phyloP scores from a whole-genome alignment of 2,329 filamentous ascomycete genomes.

The Ophiostoma ulmi region DNA sequence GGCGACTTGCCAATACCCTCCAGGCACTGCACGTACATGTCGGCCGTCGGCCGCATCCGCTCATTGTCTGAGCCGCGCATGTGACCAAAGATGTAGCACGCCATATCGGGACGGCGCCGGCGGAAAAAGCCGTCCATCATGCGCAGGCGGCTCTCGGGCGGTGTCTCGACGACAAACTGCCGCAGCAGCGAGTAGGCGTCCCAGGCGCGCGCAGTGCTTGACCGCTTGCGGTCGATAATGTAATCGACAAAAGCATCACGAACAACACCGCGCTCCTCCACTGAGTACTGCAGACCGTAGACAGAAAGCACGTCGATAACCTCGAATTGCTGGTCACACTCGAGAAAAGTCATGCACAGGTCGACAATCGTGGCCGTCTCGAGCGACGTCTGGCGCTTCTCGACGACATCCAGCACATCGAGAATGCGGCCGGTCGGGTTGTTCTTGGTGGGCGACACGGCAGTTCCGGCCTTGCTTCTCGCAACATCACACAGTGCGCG shows the following conservation, averaged over 20 bases:
- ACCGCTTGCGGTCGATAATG: conserved; percentile 54
- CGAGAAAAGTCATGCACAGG: conserved; percentile 68
- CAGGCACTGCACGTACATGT: conserved; percentile 74
- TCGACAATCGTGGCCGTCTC: conserved; percentile 69
- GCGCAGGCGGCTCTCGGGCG: conserved; percentile 58
- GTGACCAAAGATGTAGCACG: conserved; percentile 78
- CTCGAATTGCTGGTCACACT: conserved; percentile 70
- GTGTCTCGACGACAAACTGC: conserved; percentile 61
- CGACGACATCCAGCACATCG: conserved; percentile 66
- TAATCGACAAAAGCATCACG: conserved; percentile 62
- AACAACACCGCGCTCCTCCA: conserved; percentile 63
- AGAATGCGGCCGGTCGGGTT: conserved; percentile 65
- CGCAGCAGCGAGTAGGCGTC: conserved; percentile 60
- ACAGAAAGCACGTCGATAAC: conserved; percentile 76
- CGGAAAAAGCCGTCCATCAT: conserved; percentile 79
- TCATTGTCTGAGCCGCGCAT: conserved; percentile 74
- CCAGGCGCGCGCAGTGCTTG: conserved; percentile 60
- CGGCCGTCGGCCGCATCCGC: conserved; percentile 59
- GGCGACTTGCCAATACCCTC: conserved; percentile 59
- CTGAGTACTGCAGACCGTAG: conserved; percentile 65
- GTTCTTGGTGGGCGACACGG: background rate
- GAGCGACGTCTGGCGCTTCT: conserved; percentile 63
- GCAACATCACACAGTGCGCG: conserved; percentile 50
- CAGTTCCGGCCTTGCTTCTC: background rate
- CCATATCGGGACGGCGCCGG: conserved; percentile 75